These are phyloP conservation scores for Aegle marmelos DNA, from an alignment of 345 rosid species.

Conservation along the genomic window DNA sequence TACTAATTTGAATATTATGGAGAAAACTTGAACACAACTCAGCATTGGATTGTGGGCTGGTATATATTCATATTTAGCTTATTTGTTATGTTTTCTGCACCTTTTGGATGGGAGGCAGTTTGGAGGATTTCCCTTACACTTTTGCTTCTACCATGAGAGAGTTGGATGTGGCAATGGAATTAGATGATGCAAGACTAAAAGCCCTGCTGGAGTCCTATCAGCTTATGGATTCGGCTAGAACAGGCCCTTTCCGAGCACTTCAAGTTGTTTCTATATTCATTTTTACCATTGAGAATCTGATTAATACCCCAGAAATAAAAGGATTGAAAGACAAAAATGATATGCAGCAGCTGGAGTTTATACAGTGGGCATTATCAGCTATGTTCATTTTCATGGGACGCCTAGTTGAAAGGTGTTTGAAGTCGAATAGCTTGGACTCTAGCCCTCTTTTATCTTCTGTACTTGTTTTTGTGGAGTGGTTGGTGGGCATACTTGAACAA, in stretches of 20 bases:
- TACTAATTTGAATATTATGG: not conserved
- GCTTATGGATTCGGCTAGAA: slow-evolving; percentile 54
- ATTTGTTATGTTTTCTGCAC: slow-evolving; percentile 18
- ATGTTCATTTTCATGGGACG: slow-evolving; percentile 67
- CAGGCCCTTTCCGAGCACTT: slow-evolving; percentile 65
- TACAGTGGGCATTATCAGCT: slow-evolving; percentile 39
- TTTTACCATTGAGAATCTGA: slow-evolving; percentile 51
- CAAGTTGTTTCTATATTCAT: slow-evolving; percentile 66
- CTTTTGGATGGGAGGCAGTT: slow-evolving; percentile 35
- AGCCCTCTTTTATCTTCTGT: slow-evolving; percentile 72
- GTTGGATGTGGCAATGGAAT: slow-evolving; percentile 51
- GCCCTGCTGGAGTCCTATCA: slow-evolving; percentile 56
- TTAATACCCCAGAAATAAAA: slow-evolving; percentile 22
- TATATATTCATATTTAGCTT: not conserved
- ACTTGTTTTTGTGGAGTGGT: slow-evolving; percentile 75
- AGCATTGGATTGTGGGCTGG: not conserved
- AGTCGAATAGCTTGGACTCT: slow-evolving; percentile 38
- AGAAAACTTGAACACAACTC: not conserved
- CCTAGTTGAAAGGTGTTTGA: slow-evolving; percentile 56
- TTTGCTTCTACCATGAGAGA: slow-evolving; percentile 62
- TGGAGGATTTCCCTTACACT: slow-evolving; percentile 58
- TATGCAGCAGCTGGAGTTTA: slow-evolving; percentile 26
- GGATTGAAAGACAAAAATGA: slow-evolving; percentile 20
- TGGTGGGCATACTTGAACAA: slow-evolving; percentile 42
- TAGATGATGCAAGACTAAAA: slow-evolving; percentile 48